These are phyloP conservation scores for Taphrina flavorubra DNA, from an alignment of 1,139 yeast genomes.

Conservation along the genomic window DNA sequence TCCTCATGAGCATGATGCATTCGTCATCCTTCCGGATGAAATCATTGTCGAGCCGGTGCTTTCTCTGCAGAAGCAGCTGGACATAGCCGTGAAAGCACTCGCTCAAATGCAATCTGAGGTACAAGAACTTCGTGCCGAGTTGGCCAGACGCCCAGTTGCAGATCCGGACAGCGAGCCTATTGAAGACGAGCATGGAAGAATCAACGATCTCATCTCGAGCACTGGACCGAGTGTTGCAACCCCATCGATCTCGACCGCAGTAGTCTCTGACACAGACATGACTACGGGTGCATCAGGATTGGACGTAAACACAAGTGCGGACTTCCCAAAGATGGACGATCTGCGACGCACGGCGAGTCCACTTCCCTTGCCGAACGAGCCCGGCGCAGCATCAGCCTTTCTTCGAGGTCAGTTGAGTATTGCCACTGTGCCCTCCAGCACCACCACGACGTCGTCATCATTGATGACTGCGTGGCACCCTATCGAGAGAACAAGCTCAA, in stretches of 20 bases:
- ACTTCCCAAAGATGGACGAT: constrained; percentile 12
- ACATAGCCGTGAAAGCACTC: constrained; percentile 4
- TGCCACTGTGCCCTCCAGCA: neutral
- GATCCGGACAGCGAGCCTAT: neutral
- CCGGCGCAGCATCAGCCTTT: constrained; percentile 37
- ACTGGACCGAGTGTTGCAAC: neutral
- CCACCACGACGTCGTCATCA: neutral
- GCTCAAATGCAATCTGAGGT: constrained; percentile 8
- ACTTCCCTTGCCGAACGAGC: constrained; percentile 31
- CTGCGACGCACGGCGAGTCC: constrained; percentile 31
- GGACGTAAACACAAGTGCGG: neutral
- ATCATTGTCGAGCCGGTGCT: constrained; percentile 3
- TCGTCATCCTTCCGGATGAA: neutral
- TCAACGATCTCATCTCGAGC: neutral
- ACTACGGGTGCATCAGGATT: neutral
- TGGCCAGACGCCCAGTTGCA: neutral
- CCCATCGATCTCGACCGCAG: neutral
- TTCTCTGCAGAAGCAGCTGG: neutral
- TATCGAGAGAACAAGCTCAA: neutral
- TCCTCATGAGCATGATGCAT: constrained; percentile 1
- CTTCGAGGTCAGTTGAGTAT: constrained; percentile 20
- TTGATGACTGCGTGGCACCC: neutral
- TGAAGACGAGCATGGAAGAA: neutral
- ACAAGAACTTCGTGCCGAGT: constrained; percentile 4
- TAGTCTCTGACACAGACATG: neutral